Percentiles rank a stretch among this genome's conserved stretches.
Conservation (phyloP, 257 asterid species). For the Datura wrightii region DNA sequence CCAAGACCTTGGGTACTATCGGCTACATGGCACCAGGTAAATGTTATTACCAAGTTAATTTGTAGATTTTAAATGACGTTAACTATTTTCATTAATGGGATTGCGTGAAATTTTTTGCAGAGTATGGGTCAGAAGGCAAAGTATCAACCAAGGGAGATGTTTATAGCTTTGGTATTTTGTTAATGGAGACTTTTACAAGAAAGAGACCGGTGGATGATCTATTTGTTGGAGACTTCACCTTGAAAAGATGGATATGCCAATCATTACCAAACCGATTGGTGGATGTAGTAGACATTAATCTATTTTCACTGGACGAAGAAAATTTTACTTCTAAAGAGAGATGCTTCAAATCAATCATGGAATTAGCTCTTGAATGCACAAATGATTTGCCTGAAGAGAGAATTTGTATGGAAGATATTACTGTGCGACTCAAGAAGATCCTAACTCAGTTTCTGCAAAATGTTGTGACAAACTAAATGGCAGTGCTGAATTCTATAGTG, state of each 20-base stretch:
- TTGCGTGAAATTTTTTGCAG: neutral
- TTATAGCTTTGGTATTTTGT: constrained; percentile 35
- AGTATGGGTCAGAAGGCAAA: constrained; percentile 30
- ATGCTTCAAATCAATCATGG: constrained; percentile 27
- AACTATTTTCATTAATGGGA: neutral
- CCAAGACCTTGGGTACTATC: constrained; percentile 30
- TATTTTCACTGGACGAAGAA: neutral
- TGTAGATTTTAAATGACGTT: neutral
- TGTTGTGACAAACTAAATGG: neutral
- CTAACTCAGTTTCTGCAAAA: neutral
- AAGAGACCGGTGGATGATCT: constrained; percentile 19
- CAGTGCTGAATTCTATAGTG: neutral
- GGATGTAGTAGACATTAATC: constrained; percentile 27
- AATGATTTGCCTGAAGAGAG: constrained; percentile 19
- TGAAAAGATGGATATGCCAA: constrained; percentile 25
- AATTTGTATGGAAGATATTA: constrained; percentile 9
- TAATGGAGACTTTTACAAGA: constrained; percentile 36
- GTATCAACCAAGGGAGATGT: constrained; percentile 29
- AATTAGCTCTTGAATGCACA: constrained; percentile 33
- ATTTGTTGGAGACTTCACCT: constrained; percentile 28
- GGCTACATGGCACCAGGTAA: constrained; percentile 39
- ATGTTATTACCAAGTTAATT: neutral
- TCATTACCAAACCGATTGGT: constrained; percentile 18
- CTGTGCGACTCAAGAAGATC: constrained; percentile 28
- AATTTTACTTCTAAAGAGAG: neutral